A percentile compares a stretch with the other conserved stretches of the same genome.
Evolutionary conservation across 306 rosid genomes (phyloP).

Genomic region (Trifolium fragiferum): DNA sequence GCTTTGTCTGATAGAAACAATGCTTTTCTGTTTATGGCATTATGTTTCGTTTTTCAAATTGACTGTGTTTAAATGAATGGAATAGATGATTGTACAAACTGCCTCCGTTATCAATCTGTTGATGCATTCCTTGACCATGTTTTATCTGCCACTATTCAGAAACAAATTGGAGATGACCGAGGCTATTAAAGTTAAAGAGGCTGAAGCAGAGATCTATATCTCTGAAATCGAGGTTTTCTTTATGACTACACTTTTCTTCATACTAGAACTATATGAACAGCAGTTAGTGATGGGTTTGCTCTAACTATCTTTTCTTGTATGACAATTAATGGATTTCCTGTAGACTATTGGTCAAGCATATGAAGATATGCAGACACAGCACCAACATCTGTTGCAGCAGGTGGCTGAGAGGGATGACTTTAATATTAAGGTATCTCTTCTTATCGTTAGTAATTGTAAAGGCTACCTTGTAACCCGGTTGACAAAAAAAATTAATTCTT

Average conservation of each 20-base stretch:
- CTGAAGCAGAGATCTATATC: conserved; percentile 87
- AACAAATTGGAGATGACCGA: conserved; percentile 78
- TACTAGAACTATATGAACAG: conserved; percentile 10
- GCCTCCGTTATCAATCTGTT: conserved; percentile 28
- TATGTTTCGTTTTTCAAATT: neutral
- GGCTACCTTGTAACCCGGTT: conserved; percentile 5
- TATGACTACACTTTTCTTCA: conserved; percentile 13
- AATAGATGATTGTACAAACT: conserved; percentile 28
- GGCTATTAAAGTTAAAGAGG: conserved; percentile 83
- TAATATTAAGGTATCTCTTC: conserved; percentile 78
- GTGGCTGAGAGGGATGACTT: conserved; percentile 96
- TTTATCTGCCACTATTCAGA: conserved; percentile 51
- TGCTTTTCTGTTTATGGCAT: neutral
- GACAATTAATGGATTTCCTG: conserved; percentile 41
- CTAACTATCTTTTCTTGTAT: neutral
- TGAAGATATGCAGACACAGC: conserved; percentile 99
- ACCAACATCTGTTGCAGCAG: conserved; percentile 84
- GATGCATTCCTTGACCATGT: conserved; percentile 30
- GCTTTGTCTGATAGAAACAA: neutral
- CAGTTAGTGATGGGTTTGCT: conserved; percentile 10
- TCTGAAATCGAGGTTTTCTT: conserved; percentile 89
- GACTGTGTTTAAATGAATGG: conserved; percentile 19
- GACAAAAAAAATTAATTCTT: conserved; percentile 32
- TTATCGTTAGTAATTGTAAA: conserved; percentile 33
- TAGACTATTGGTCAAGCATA: conserved; percentile 99